These are phyloP conservation scores for Piper betle DNA, from an alignment of 164 flowering plant genomes.

Conservation along the genomic window DNA sequence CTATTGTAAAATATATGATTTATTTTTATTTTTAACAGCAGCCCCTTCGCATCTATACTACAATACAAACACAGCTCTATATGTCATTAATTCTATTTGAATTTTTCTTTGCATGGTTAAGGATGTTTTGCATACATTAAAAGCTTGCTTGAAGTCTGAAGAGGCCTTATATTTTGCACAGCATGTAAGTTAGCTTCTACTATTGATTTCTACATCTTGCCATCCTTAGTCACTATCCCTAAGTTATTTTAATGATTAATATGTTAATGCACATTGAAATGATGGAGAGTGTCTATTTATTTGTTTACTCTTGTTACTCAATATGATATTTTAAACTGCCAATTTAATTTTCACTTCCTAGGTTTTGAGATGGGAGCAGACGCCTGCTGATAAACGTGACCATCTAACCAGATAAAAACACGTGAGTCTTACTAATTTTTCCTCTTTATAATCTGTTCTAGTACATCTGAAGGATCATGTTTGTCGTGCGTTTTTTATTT, in stretches of 20 bases:
- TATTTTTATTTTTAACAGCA: too few relatives aligned
- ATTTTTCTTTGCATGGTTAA: conserved; percentile 11
- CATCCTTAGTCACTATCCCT: background rate
- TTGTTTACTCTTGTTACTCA: too few relatives aligned
- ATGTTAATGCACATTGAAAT: too few relatives aligned
- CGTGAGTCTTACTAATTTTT: conserved; percentile 14
- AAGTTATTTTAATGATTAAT: background rate
- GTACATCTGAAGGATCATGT: too few relatives aligned
- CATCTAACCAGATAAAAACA: conserved; percentile 76
- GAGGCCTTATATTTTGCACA: conserved; percentile 79
- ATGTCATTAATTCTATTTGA: background rate
- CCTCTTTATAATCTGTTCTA: too few relatives aligned
- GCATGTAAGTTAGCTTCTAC: conserved; percentile 39
- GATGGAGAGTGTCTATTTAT: too few relatives aligned
- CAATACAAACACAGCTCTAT: background rate
- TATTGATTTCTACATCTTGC: background rate
- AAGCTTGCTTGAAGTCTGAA: conserved; percentile 47
- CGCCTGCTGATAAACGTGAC: conserved; percentile 82
- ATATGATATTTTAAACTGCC: too few relatives aligned
- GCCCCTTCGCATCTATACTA: too few relatives aligned
- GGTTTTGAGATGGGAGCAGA: conserved; percentile 75
- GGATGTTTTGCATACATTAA: conserved; percentile 57
- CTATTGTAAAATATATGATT: too few relatives aligned
- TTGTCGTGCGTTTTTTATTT: too few relatives aligned
- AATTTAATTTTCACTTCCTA: conserved; percentile 11